phyloP scores from a whole-genome alignment of 2,329 filamentous ascomycete genomes.

The Coniella vitis region DNA sequence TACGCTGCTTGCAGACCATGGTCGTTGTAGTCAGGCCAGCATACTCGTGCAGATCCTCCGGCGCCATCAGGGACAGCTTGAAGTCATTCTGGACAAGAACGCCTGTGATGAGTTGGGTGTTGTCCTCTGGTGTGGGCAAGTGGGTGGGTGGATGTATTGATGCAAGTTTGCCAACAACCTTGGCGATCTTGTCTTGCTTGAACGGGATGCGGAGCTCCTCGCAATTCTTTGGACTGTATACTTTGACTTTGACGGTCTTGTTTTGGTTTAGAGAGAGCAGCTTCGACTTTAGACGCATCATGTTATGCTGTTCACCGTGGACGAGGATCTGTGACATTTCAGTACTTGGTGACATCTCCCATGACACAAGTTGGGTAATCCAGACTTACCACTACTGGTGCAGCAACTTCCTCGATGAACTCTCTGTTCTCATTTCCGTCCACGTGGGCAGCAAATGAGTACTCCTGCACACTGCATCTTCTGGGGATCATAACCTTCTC shows the following conservation, averaged over 20 bases:
- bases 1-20: slow-evolving; percentile 84
- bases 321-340: slow-evolving; percentile 67
- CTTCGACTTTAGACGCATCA: slow-evolving; percentile 95
- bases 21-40: slow-evolving; percentile 95
- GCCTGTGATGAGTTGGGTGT: slow-evolving; percentile 63
- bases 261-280: slow-evolving; percentile 84
- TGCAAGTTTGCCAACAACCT: slow-evolving; percentile 91
- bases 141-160: slow-evolving; percentile 63
- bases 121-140: slow-evolving; percentile 23
- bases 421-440: slow-evolving; percentile 93
- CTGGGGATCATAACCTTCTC: slow-evolving; percentile 89
- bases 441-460: slow-evolving; percentile 93
- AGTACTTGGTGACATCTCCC: not conserved
- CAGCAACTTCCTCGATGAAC: slow-evolving; percentile 90
- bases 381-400: slow-evolving; percentile 79
- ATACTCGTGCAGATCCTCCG: slow-evolving; percentile 91
- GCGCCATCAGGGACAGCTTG: slow-evolving; percentile 93
- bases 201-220: slow-evolving; percentile 94
- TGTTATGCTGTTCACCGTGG: slow-evolving; percentile 94
- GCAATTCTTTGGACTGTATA: slow-evolving; percentile 90
- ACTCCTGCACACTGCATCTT: slow-evolving; percentile 88
- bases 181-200: slow-evolving; percentile 88
- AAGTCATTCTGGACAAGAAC: slow-evolving; percentile 97
- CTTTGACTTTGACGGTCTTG: slow-evolving; percentile 76
- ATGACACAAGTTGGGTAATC: not conserved